phyloP scores from a whole-genome alignment of 1,284 basidiomycete genomes.

The Apiotrichum sp. region DNA sequence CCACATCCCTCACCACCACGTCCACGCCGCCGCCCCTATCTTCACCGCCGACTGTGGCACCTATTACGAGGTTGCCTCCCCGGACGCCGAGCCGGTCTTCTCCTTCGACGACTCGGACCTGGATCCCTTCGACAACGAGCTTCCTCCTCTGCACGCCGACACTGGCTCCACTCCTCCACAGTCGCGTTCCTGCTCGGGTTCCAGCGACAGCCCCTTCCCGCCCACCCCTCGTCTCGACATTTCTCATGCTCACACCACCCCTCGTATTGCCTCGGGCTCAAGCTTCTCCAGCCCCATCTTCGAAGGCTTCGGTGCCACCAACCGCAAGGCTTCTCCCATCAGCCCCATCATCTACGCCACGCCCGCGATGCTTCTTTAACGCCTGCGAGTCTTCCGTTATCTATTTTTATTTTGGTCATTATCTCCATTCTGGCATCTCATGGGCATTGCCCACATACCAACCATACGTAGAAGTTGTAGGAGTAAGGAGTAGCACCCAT shows the following conservation, averaged over 20 bases:
- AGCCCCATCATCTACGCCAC: conserved; percentile 12
- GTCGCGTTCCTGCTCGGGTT: conserved; percentile 24
- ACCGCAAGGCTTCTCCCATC: conserved; percentile 8
- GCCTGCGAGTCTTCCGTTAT: conserved; percentile 3
- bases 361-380: conserved; percentile 19
- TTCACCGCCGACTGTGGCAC: conserved; percentile 14
- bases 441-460: neutral
- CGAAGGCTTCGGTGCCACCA: conserved; percentile 7
- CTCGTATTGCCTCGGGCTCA: conserved; percentile 14
- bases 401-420: conserved; percentile 2
- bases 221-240: conserved; percentile 31
- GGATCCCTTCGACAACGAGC: conserved; percentile 17
- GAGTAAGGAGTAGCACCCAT: neutral
- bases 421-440: conserved; percentile 1
- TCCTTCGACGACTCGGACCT: conserved; percentile 29
- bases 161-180: conserved; percentile 32
- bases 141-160: conserved; percentile 38
- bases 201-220: conserved; percentile 33
- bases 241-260: conserved; percentile 3
- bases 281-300: conserved; percentile 13
- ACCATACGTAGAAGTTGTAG: conserved; percentile 8
- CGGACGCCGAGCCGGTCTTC: conserved; percentile 29
- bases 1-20: conserved; percentile 28
- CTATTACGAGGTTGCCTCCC: conserved; percentile 16
- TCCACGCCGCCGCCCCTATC: conserved; percentile 6